Percentiles rank a stretch among this genome's conserved stretches.
These are phyloP conservation scores for Anisodus tanguticus DNA, from an alignment of 257 asterid genomes.

Conservation along the genomic window DNA sequence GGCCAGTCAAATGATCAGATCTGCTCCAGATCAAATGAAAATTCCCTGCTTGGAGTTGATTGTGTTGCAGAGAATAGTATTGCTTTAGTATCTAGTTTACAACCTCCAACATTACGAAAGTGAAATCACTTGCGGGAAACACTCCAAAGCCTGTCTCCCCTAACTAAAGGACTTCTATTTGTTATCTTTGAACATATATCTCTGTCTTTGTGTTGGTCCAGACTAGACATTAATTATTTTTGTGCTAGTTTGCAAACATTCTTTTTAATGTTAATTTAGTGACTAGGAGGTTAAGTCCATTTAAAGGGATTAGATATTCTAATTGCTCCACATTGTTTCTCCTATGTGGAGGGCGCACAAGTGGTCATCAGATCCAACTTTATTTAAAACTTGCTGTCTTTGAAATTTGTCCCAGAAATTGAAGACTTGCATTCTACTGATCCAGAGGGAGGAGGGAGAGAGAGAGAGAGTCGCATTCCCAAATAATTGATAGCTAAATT, in stretches of 20 bases:
- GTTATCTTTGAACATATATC: neutral
- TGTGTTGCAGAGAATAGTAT: neutral
- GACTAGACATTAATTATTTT: neutral
- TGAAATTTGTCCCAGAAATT: neutral
- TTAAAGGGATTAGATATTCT: neutral
- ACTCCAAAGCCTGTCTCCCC: neutral
- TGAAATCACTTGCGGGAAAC: neutral
- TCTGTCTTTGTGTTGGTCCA: slow-evolving; percentile 3
- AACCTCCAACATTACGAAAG: neutral
- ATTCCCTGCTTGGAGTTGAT: neutral
- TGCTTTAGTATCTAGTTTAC: slow-evolving; percentile 10
- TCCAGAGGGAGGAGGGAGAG: neutral
- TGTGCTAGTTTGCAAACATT: slow-evolving; percentile 22
- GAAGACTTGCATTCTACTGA: slow-evolving; percentile 7
- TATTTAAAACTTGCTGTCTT: neutral
- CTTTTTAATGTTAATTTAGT: neutral
- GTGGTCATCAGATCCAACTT: slow-evolving; percentile 16
- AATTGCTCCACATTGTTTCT: neutral
- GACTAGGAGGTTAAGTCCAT: neutral
- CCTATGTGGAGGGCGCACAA: neutral
- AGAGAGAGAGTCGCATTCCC: neutral
- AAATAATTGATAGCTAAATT: neutral
- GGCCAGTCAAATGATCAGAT: slow-evolving; percentile 10
- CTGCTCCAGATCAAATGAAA: slow-evolving; percentile 18
- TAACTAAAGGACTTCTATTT: neutral